Evolutionary conservation across 257 asterid species (phyloP).

Genomic region (Primulina eburnea): DNA sequence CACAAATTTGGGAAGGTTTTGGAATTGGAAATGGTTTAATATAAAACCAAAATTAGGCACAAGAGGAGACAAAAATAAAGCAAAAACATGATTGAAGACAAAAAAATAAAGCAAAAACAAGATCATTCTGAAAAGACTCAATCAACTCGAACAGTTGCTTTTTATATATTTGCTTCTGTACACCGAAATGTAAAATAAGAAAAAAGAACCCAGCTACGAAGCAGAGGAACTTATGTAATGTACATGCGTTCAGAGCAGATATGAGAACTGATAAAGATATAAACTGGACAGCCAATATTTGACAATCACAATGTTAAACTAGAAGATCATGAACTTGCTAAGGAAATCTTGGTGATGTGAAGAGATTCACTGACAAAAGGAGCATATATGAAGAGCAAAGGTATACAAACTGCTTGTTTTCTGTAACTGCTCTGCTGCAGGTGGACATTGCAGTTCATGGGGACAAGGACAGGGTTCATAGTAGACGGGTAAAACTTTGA

Average conservation of each 20-base stretch:
- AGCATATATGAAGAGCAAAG: not conserved
- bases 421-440: too few species aligned
- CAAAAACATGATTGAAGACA: not conserved
- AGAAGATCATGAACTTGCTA: not conserved
- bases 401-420: not conserved
- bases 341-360: not conserved
- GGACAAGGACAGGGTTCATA: not conserved
- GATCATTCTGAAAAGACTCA: not conserved
- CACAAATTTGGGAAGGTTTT: constrained; percentile 1
- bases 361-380: constrained; percentile 1
- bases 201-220: not conserved
- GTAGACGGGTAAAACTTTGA: constrained; percentile 8
- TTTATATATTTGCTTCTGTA: not conserved
- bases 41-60: not conserved
- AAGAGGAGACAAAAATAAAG: too few species aligned
- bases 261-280: not conserved
- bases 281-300: not conserved
- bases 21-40: constrained; percentile 8
- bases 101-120: too few species aligned
- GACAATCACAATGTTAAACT: not conserved
- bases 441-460: not conserved
- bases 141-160: not conserved
- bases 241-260: not conserved
- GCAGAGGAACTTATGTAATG: not conserved
- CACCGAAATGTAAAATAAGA: constrained; percentile 6